Evolutionary conservation across 306 rosid species (phyloP).

Genomic region (Hippophae gyantsensis): DNA sequence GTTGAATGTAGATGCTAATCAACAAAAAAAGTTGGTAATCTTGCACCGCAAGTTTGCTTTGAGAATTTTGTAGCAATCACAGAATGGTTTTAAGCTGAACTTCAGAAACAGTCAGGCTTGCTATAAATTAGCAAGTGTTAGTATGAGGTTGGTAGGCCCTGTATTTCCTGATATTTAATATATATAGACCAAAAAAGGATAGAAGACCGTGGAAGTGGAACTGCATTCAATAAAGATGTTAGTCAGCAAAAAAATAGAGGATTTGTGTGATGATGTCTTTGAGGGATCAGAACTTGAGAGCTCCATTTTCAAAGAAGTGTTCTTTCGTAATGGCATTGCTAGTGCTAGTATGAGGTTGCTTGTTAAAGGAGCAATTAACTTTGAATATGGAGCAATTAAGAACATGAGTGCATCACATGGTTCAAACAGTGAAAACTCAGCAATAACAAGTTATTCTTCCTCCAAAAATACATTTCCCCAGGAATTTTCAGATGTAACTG

Average conservation of each 20-base stretch:
- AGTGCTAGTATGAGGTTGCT: conserved; percentile 38
- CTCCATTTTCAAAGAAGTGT: conserved; percentile 57
- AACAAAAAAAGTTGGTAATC: no score
- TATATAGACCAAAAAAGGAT: conserved; percentile 28
- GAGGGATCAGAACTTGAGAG: conserved; percentile 76
- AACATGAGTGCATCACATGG: conserved; percentile 46
- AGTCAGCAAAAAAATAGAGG: conserved; percentile 33
- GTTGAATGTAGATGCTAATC: no score
- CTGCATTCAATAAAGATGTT: conserved; percentile 30
- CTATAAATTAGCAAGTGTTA: conserved; percentile 14
- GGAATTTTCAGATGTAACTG: conserved; percentile 33
- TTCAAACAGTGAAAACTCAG: conserved; percentile 69
- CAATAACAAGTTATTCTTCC: conserved; percentile 41
- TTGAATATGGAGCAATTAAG: conserved; percentile 52
- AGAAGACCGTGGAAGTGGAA: conserved; percentile 21
- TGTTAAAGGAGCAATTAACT: conserved; percentile 48
- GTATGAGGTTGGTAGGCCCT: conserved; percentile 5
- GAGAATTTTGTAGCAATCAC: no score
- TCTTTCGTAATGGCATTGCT: conserved; percentile 42
- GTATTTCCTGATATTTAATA: conserved; percentile 23
- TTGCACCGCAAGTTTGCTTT: no score
- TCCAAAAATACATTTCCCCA: conserved; percentile 34
- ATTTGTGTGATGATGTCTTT: conserved; percentile 58
- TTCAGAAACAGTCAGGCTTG: neutral
- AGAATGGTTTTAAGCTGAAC: no score